phyloP scores from a whole-genome alignment of 768 basidiomycete species.

The Asterophora parasitica region DNA sequence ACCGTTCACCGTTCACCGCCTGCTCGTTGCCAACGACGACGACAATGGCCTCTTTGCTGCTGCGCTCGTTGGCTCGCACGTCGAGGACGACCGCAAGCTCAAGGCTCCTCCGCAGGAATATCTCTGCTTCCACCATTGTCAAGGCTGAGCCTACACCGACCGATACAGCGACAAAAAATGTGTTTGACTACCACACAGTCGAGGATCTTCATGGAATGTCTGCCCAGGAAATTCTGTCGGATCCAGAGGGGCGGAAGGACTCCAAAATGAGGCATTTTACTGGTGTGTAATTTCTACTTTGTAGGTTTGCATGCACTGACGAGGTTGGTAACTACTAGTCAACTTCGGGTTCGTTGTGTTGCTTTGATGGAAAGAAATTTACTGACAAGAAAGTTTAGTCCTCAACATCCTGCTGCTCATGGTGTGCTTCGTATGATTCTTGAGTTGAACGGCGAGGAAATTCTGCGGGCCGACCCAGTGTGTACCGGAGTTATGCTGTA shows the following conservation, averaged over 20 bases:
- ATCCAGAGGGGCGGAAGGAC: constrained; percentile 66
- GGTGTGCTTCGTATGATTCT: constrained; percentile 97
- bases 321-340: constrained; percentile 41
- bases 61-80: constrained; percentile 57
- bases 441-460: constrained; percentile 96
- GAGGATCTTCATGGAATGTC: constrained; percentile 82
- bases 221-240: constrained; percentile 75
- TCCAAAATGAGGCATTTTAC: constrained; percentile 91
- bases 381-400: constrained; percentile 39
- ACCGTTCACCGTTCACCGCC: constrained; percentile 19
- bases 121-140: constrained; percentile 31
- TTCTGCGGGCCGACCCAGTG: constrained; percentile 81
- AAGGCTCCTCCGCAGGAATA: constrained; percentile 27
- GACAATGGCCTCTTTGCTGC: constrained; percentile 60
- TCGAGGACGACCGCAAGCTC: constrained; percentile 28
- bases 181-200: constrained; percentile 66
- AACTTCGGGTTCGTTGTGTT: constrained; percentile 79
- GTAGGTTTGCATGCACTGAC: not conserved
- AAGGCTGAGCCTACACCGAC: constrained; percentile 27
- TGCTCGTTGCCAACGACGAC: constrained; percentile 24
- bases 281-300: constrained; percentile 41
- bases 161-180: constrained; percentile 36
- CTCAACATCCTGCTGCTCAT: constrained; percentile 98
- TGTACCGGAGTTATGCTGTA: constrained; percentile 19
- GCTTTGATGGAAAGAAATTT: not conserved